Evolutionary conservation across 441 rosid genomes (phyloP).

Genomic region (Gossypium gossypioides): DNA sequence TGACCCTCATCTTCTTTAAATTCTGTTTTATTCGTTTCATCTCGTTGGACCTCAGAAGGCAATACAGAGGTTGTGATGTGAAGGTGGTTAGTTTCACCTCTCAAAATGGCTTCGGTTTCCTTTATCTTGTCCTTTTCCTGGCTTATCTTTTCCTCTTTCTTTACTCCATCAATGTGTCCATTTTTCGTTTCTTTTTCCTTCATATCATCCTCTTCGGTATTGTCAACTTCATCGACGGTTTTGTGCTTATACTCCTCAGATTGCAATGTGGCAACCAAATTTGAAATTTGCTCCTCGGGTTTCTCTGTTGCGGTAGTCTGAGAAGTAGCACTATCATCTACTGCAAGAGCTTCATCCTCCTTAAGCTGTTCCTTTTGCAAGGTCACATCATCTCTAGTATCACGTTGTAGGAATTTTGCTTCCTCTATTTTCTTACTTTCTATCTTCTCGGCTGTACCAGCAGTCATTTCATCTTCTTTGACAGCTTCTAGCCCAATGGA

Average conservation of each 20-base stretch:
- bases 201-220: background rate
- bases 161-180: constrained; percentile 3
- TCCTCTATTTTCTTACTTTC: constrained; percentile 14
- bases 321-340: constrained; percentile 3
- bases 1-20: constrained; percentile 15
- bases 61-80: constrained; percentile 15
- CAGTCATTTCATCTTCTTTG: constrained; percentile 19
- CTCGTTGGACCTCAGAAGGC: constrained; percentile 18
- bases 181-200: background rate
- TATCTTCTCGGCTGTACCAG: background rate
- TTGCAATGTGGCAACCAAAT: background rate
- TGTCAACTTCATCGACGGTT: background rate
- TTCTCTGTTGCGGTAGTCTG: constrained; percentile 8
- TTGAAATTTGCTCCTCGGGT: constrained; percentile 5
- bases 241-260: background rate
- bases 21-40: constrained; percentile 10
- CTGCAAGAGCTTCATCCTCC: constrained; percentile 12
- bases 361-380: constrained; percentile 15
- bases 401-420: constrained; percentile 16
- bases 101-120: background rate
- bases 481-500: constrained; percentile 9
- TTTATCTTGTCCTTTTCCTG: background rate
- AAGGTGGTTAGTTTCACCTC: constrained; percentile 17
- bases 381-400: constrained; percentile 18
- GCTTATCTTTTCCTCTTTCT: background rate